phyloP scores from a whole-genome alignment of 2,329 filamentous ascomycete genomes.

The Clonostachys rhizophaga region DNA sequence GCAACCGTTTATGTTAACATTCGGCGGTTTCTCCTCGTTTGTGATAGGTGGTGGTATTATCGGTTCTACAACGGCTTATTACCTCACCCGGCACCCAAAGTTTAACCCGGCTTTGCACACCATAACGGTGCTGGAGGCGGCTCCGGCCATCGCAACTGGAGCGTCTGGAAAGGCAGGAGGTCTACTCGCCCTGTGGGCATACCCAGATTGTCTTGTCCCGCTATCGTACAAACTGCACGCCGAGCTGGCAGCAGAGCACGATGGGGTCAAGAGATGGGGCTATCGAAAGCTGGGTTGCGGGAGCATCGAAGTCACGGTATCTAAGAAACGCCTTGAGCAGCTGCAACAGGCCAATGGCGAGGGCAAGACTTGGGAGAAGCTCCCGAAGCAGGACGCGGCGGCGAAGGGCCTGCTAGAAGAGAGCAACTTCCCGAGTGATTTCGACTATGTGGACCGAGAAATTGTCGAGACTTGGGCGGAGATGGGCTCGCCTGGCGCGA shows the following conservation, averaged over 20 bases:
- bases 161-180: constrained; percentile 95
- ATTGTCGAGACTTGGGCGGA: constrained; percentile 67
- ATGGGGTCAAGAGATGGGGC: constrained; percentile 76
- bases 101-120: constrained; percentile 72
- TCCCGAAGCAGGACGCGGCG: constrained; percentile 53
- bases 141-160: constrained; percentile 75
- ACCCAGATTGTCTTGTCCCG: constrained; percentile 77
- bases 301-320: constrained; percentile 35
- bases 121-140: constrained; percentile 84
- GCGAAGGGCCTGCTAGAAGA: constrained; percentile 43
- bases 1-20: too few relatives aligned
- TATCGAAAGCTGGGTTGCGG: constrained; percentile 79
- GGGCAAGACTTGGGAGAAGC: constrained; percentile 52
- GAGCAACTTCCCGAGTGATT: constrained; percentile 65
- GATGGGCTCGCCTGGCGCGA: constrained; percentile 67
- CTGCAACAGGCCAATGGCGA: constrained; percentile 12
- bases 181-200: constrained; percentile 86
- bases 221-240: constrained; percentile 81
- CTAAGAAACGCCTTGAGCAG: constrained; percentile 24
- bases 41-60: constrained; percentile 81
- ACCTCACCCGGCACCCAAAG: constrained; percentile 76
- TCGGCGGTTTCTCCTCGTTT: too few relatives aligned
- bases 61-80: constrained; percentile 88
- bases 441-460: constrained; percentile 78
- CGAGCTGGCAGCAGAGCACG: constrained; percentile 79